Base-by-base conservation (phyloP, 2,329 filamentous ascomycete genomes). In the Septoria linicola region DNA sequence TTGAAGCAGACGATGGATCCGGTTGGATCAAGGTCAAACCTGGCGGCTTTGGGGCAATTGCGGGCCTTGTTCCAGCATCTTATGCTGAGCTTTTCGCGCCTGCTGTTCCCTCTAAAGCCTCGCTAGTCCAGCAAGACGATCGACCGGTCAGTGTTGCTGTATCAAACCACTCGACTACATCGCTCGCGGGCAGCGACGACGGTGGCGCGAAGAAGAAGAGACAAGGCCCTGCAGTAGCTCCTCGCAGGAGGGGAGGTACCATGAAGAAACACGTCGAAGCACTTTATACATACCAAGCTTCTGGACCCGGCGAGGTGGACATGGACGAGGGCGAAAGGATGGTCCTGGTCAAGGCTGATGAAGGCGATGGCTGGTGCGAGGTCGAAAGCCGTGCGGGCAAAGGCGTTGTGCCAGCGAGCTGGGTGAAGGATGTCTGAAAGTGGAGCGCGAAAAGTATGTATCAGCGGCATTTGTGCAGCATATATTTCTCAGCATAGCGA, bases 251-350 rank as follows among this genome's bases (percentile, higher is more conserved):
- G 32, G 66, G 64, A 40, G 66, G 63, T 4, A 60, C 61, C 14
- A 96, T 96, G 81, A 77, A 96, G 30, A 89, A 87, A 66, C 95
- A 97, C 63, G 92, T 95, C 1, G 88, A 96, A 68, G 93, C 93
- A 1, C 60, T 97, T 63, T 99, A 97, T 69, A 89, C 93, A 43
- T 99, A 99, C 69, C 78, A 84, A 44, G 89, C 92, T 14, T 85
- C 89, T 63, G 90, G 84, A 59, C 89, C 95, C 4, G 81, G 83
- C 6, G 93, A 99, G 72, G 90, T 92, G 70, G 89, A 80, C 64
- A 99, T 99, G 89, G 69, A 70, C 1, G 92, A 95, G 70, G 93
- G 93, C 1, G 93, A 99, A 71, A 81, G 84, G 44, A 95, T 99
- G 64, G 90, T 99, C 32, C 76, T 99, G 25, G 83, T 96, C 55